phyloP scores from a whole-genome alignment of 169 alveolate species.

The Besnoitia besnoiti region DNA sequence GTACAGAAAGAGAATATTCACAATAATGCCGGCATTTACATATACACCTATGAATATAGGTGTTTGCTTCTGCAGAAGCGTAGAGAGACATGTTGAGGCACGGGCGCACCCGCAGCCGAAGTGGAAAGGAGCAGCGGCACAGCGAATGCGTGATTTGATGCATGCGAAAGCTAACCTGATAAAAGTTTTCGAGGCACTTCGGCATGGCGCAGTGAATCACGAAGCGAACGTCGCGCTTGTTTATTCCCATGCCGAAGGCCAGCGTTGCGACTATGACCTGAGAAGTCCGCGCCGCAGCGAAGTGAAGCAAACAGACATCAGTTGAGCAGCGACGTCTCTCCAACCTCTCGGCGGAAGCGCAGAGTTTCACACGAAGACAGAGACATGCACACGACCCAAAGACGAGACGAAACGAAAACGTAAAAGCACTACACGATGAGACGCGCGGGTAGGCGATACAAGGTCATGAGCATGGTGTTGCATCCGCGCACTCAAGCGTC shows the following conservation, averaged over 20 bases:
- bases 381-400: not conserved
- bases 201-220: slow-evolving; percentile 98
- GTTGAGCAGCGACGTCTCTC: too few relatives aligned
- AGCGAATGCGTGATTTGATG: not conserved
- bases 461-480: not conserved
- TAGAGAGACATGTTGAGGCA: too few relatives aligned
- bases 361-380: not conserved
- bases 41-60: not conserved
- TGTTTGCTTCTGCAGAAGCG: too few relatives aligned
- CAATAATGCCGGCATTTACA: not conserved
- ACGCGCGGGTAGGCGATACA: too few relatives aligned
- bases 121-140: not conserved
- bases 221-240: slow-evolving; percentile 96
- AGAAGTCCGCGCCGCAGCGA: not conserved
- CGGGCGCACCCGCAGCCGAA: too few relatives aligned
- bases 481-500: too few relatives aligned
- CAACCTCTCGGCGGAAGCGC: too few relatives aligned
- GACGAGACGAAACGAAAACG: not conserved
- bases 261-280: slow-evolving; percentile 96
- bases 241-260: slow-evolving; percentile 99
- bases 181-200: slow-evolving; percentile 95
- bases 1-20: not conserved
- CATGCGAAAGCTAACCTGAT: slow-evolving; percentile 64
- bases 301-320: too few relatives aligned
- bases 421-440: too few relatives aligned